Evolutionary conservation across 225 moss, liverwort and hornwort species (phyloP).

Genomic region (Rhytidiadelphus loreus): DNA sequence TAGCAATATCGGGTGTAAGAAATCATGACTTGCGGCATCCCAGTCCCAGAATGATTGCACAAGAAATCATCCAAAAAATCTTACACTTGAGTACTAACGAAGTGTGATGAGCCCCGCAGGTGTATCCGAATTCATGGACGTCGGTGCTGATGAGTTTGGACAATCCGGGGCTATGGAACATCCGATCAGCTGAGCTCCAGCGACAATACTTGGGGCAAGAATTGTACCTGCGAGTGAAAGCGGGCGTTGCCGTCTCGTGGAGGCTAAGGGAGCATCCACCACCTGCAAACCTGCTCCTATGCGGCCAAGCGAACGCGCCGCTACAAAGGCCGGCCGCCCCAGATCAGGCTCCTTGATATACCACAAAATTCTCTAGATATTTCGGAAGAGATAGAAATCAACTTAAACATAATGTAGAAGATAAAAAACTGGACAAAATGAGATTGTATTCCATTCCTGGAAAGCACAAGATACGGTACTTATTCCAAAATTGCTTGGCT

Average conservation of each 20-base stretch:
- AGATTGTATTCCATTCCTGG: neutral
- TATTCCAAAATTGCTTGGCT: slow-evolving; percentile 12
- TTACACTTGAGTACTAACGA: too few species aligned
- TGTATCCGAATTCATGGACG: neutral
- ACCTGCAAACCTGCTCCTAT: neutral
- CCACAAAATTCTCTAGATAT: neutral
- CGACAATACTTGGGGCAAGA: slow-evolving; percentile 7
- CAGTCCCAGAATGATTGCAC: neutral
- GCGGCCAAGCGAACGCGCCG: neutral
- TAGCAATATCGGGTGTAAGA: too few species aligned
- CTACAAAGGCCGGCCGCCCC: neutral
- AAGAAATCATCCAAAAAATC: neutral
- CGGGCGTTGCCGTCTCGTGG: neutral
- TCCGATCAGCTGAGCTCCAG: neutral
- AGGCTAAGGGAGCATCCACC: neutral
- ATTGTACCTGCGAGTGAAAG: neutral
- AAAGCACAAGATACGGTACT: neutral
- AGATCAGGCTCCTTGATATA: neutral
- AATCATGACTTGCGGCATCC: neutral
- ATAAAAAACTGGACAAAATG: neutral
- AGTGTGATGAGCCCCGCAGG: neutral
- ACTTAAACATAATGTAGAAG: too few species aligned
- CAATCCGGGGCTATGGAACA: slow-evolving; percentile 4
- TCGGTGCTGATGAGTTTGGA: slow-evolving; percentile 1
- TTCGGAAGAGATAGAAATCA: neutral